Conservation (phyloP, 371 early-diverging fungal genomes). For the Gilbertella persicaria region DNA sequence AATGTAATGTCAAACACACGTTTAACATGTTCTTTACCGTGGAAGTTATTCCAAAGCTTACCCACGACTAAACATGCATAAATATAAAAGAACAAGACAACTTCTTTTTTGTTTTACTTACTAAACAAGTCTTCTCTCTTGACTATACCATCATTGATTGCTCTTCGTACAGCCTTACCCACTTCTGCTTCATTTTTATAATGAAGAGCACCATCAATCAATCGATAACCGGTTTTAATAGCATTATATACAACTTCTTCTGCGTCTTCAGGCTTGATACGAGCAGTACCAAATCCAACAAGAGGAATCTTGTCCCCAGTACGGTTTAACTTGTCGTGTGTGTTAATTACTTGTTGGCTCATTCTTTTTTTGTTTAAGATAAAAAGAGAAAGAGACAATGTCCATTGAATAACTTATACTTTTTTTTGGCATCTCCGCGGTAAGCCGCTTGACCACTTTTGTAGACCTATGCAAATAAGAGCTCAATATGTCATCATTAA, state of each 20-base stretch:
- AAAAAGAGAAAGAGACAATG: too few species aligned
- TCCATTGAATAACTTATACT: too few species aligned
- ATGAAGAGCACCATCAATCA: constrained; percentile 46
- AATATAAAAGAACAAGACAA: too few species aligned
- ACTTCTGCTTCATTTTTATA: constrained; percentile 74
- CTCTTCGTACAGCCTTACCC: constrained; percentile 59
- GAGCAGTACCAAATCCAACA: constrained; percentile 48
- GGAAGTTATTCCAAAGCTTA: constrained; percentile 72
- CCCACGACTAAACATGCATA: constrained; percentile 57
- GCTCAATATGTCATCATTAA: too few species aligned
- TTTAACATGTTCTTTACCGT: constrained; percentile 48
- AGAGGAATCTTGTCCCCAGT: constrained; percentile 49
- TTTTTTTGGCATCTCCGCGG: too few species aligned
- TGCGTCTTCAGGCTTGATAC: constrained; percentile 32
- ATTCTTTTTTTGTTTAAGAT: too few species aligned
- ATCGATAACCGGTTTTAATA: constrained; percentile 49
- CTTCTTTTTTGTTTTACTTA: constrained; percentile 18
- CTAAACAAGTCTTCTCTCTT: constrained; percentile 60
- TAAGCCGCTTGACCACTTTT: too few species aligned
- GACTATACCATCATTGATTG: constrained; percentile 57
- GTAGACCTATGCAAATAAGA: too few species aligned
- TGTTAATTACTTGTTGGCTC: neutral
- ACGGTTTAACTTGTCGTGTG: constrained; percentile 29
- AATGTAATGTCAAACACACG: constrained; percentile 50
- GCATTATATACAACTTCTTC: constrained; percentile 54